These are phyloP conservation scores for Botrytis sinoallii DNA, from an alignment of 2,329 filamentous ascomycete genomes.

Conservation along the genomic window DNA sequence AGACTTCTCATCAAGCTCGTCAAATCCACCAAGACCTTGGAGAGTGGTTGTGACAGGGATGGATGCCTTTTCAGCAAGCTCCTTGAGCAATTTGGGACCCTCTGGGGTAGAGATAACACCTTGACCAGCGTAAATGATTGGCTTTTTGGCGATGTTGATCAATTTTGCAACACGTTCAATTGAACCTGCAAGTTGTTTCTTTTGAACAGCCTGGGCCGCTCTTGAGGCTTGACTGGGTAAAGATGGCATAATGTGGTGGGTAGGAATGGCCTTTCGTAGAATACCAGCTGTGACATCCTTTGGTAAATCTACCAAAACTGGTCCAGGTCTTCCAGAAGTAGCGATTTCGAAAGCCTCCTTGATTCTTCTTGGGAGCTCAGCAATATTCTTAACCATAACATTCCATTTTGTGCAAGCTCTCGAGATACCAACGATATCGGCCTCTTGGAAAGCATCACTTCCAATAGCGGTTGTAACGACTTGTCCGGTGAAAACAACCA, in stretches of 20 bases:
- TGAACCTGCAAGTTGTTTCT: slow-evolving; percentile 68
- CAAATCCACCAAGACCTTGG: slow-evolving; percentile 86
- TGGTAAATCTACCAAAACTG: slow-evolving; percentile 91
- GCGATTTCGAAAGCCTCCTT: slow-evolving; percentile 99
- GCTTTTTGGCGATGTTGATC: slow-evolving; percentile 87
- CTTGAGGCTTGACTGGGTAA: slow-evolving; percentile 84
- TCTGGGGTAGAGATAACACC: slow-evolving; percentile 79
- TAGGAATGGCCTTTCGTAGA: slow-evolving; percentile 77
- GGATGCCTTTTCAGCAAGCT: slow-evolving; percentile 83
- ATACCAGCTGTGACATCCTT: slow-evolving; percentile 93
- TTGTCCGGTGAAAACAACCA: slow-evolving; percentile 95
- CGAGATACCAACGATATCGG: slow-evolving; percentile 90
- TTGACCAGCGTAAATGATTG: slow-evolving; percentile 91
- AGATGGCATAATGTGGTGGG: slow-evolving; percentile 56
- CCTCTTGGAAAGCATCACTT: slow-evolving; percentile 95
- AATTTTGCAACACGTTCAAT: slow-evolving; percentile 76
- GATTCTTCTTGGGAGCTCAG: slow-evolving; percentile 87
- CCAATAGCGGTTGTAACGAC: slow-evolving; percentile 87
- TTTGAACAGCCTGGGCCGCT: slow-evolving; percentile 70
- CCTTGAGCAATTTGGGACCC: slow-evolving; percentile 74
- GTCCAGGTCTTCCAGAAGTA: slow-evolving; percentile 87
- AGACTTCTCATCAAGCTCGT: slow-evolving; percentile 90
- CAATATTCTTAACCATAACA: slow-evolving; percentile 94
- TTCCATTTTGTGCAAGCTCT: slow-evolving; percentile 98
- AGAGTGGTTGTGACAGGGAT: slow-evolving; percentile 96